phyloP scores from a whole-genome alignment of 192 early-diverging fungal genomes.

The Linnemannia hyalina region DNA sequence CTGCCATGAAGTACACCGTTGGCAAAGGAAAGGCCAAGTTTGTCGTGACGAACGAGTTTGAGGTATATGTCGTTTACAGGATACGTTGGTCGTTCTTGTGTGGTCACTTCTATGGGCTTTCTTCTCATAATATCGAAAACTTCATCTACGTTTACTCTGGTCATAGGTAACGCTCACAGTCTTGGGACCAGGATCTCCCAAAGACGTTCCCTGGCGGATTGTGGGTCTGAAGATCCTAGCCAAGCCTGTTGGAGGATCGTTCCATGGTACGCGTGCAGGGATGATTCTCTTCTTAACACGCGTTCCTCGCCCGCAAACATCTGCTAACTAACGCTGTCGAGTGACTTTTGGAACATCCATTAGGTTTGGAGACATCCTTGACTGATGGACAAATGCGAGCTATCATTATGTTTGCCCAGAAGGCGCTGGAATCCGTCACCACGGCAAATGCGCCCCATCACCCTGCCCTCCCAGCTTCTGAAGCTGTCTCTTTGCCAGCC shows the following conservation, averaged over 20 bases:
- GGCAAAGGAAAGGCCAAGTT: slow-evolving; percentile 83
- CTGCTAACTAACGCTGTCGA: not conserved
- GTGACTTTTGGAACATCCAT: not conserved
- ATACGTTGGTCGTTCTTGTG: not conserved
- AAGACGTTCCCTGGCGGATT: slow-evolving; percentile 76
- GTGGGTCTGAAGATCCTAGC: slow-evolving; percentile 79
- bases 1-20: slow-evolving; percentile 70
- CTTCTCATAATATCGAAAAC: too few relatives aligned
- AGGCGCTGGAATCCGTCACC: slow-evolving; percentile 56
- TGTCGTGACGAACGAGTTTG: slow-evolving; percentile 77
- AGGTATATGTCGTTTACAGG: slow-evolving; percentile 56
- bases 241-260: slow-evolving; percentile 61
- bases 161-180: slow-evolving; percentile 79
- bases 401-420: slow-evolving; percentile 61
- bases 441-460: slow-evolving; percentile 2
- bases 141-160: not conserved
- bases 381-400: slow-evolving; percentile 65
- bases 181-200: slow-evolving; percentile 62
- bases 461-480: slow-evolving; percentile 6
- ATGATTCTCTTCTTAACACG: not conserved
- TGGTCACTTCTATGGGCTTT: not conserved
- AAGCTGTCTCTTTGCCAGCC: slow-evolving; percentile 12
- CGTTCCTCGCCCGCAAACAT: not conserved
- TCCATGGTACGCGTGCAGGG: slow-evolving; percentile 34
- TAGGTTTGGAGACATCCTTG: slow-evolving; percentile 67